Evolutionary conservation across 2,329 filamentous ascomycete species (phyloP).

Genomic region (Pseudogymnoascus sp.): DNA sequence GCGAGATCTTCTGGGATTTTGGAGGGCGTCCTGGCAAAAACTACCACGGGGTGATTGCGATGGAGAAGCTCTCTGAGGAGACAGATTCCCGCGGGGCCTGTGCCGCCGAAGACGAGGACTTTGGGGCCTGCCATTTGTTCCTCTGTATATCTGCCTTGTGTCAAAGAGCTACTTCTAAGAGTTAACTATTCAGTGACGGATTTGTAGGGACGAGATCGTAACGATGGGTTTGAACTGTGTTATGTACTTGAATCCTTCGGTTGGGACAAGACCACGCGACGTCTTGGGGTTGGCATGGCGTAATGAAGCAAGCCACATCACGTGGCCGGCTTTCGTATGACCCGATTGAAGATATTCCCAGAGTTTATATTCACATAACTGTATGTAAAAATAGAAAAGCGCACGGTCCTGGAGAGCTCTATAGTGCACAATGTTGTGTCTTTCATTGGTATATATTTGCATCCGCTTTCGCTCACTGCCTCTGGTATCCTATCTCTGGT

Average conservation of each 20-base stretch:
- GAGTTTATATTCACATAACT: background rate
- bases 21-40: slow-evolving; percentile 24
- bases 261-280: background rate
- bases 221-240: background rate
- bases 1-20: slow-evolving; percentile 24
- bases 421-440: background rate
- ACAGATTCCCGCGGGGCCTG: slow-evolving; percentile 23
- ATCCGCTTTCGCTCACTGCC: background rate
- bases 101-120: slow-evolving; percentile 23
- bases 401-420: background rate
- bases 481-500: too few species aligned
- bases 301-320: slow-evolving; percentile 8
- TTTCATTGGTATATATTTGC: background rate
- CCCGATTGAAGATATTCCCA: slow-evolving; percentile 3
- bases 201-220: background rate
- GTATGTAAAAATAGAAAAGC: background rate
- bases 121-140: background rate
- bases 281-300: background rate
- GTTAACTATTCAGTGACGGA: background rate
- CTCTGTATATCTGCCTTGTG: background rate
- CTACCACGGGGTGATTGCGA: slow-evolving; percentile 21
- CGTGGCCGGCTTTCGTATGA: background rate
- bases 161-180: background rate
- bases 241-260: background rate
- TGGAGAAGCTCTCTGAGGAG: slow-evolving; percentile 24